A percentile compares a stretch with the other conserved stretches of the same genome.
These are phyloP conservation scores for Mucor piriformis DNA, from an alignment of 371 early-diverging fungal species.

Conservation along the genomic window DNA sequence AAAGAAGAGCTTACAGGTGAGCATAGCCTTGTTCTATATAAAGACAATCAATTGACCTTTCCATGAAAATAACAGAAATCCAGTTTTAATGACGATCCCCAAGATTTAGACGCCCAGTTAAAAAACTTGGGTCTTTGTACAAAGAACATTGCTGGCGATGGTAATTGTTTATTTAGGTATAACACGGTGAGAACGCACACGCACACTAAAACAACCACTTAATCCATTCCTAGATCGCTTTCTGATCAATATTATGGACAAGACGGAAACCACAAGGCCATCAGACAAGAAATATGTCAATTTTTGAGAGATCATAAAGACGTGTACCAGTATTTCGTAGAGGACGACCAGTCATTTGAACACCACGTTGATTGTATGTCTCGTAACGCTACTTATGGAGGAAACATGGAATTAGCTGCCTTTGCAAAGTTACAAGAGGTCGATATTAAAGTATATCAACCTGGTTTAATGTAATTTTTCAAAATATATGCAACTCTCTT, in stretches of 20 bases:
- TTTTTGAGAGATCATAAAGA: conserved; percentile 67
- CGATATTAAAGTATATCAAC: conserved; percentile 82
- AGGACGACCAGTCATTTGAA: conserved; percentile 67
- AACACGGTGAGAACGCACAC: no score
- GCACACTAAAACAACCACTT: not conserved
- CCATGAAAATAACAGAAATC: no score
- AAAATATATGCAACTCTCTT: not conserved
- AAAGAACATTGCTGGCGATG: conserved; percentile 81
- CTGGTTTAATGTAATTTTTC: conserved; percentile 60
- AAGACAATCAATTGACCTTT: no score
- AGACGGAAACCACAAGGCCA: conserved; percentile 55
- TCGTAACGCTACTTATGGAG: conserved; percentile 75
- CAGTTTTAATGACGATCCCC: not conserved
- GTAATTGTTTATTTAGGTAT: conserved; percentile 85
- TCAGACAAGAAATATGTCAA: conserved; percentile 67
- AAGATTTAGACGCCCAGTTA: conserved; percentile 31
- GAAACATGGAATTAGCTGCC: conserved; percentile 85
- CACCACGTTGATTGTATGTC: conserved; percentile 74
- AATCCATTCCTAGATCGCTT: conserved; percentile 51
- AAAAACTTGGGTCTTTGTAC: conserved; percentile 55
- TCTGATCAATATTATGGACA: conserved; percentile 75
- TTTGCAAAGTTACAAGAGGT: conserved; percentile 70
- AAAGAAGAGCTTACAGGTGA: no score
- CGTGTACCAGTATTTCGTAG: conserved; percentile 74
- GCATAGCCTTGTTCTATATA: no score